phyloP scores from a whole-genome alignment of 345 rosid species.

The Excoecaria cochinchinensis region DNA sequence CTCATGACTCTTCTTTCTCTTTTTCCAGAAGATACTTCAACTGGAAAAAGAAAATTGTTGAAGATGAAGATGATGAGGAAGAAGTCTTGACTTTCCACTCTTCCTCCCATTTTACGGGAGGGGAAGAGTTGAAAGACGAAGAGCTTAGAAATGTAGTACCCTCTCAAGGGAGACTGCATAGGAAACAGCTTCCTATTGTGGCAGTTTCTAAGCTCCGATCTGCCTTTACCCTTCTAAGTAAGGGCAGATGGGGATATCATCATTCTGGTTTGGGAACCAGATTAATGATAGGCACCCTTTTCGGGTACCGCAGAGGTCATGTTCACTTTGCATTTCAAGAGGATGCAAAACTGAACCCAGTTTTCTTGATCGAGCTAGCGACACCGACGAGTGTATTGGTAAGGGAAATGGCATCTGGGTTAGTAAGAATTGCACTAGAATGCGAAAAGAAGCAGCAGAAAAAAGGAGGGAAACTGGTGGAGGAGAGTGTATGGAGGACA shows the following conservation, averaged over 20 bases:
- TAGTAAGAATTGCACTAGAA: slow-evolving; percentile 79
- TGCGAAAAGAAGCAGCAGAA: slow-evolving; percentile 55
- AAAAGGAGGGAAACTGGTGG: slow-evolving; percentile 48
- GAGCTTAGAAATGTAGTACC: slow-evolving; percentile 30
- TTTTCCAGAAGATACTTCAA: slow-evolving; percentile 83
- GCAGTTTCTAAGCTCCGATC: slow-evolving; percentile 60
- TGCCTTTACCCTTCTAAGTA: slow-evolving; percentile 46
- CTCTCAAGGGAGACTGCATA: slow-evolving; percentile 17
- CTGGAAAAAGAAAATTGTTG: slow-evolving; percentile 70
- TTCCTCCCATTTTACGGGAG: slow-evolving; percentile 28
- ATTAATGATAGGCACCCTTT: slow-evolving; percentile 68
- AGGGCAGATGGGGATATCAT: slow-evolving; percentile 30
- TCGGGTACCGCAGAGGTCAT: slow-evolving; percentile 83
- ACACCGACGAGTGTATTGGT: slow-evolving; percentile 77
- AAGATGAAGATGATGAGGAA: slow-evolving; percentile 47
- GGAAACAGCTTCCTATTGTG: slow-evolving; percentile 35
- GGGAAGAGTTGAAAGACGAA: slow-evolving; percentile 28
- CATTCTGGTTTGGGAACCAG: slow-evolving; percentile 52
- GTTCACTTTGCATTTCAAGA: slow-evolving; percentile 85
- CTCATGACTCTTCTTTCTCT: slow-evolving; percentile 82
- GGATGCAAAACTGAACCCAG: slow-evolving; percentile 57
- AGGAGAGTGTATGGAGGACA: slow-evolving; percentile 73
- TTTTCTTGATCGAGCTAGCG: slow-evolving; percentile 72
- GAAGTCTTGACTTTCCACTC: slow-evolving; percentile 42
- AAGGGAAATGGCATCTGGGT: slow-evolving; percentile 91